These are phyloP conservation scores for Magnolia sinica DNA, from an alignment of 164 flowering plant species.

Conservation along the genomic window DNA sequence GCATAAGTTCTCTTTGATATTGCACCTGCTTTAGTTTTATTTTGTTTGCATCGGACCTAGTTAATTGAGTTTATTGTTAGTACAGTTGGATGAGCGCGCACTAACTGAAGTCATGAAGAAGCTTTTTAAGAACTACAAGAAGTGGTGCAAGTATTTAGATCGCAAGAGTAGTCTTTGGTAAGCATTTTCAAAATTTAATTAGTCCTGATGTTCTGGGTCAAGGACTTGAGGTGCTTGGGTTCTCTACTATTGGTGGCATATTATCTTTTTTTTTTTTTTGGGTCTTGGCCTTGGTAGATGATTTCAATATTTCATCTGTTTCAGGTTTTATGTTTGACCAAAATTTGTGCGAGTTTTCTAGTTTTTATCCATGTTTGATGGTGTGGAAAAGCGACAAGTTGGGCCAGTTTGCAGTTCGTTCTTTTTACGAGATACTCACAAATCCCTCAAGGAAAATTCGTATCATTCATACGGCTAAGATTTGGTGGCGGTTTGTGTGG, in stretches of 20 bases:
- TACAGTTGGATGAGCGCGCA: slow-evolving; percentile 92
- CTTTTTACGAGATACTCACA: too few relatives aligned
- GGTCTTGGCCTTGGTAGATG: background rate
- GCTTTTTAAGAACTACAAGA: slow-evolving; percentile 92
- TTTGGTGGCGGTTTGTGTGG: too few relatives aligned
- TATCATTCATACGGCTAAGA: too few relatives aligned
- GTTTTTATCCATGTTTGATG: too few relatives aligned
- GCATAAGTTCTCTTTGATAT: background rate
- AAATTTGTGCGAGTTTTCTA: too few relatives aligned
- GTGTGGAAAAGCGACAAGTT: too few relatives aligned
- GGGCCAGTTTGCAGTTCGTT: too few relatives aligned
- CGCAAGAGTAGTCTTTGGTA: slow-evolving; percentile 98
- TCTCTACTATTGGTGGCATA: background rate
- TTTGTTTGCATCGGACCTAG: background rate
- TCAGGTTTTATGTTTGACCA: too few relatives aligned
- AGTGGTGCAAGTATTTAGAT: slow-evolving; percentile 94
- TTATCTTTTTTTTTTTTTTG: background rate
- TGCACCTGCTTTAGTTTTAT: background rate
- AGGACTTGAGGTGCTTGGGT: background rate
- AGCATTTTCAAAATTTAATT: slow-evolving; percentile 19
- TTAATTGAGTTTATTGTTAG: background rate
- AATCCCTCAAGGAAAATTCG: too few relatives aligned
- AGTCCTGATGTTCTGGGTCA: background rate
- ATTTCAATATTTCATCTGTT: too few relatives aligned
- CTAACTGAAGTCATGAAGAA: slow-evolving; percentile 94